Percentiles rank a stretch among this genome's conserved stretches.
Evolutionary conservation across 495 filamentous ascomycete species (phyloP).

Genomic region (Neurospora hispaniola): DNA sequence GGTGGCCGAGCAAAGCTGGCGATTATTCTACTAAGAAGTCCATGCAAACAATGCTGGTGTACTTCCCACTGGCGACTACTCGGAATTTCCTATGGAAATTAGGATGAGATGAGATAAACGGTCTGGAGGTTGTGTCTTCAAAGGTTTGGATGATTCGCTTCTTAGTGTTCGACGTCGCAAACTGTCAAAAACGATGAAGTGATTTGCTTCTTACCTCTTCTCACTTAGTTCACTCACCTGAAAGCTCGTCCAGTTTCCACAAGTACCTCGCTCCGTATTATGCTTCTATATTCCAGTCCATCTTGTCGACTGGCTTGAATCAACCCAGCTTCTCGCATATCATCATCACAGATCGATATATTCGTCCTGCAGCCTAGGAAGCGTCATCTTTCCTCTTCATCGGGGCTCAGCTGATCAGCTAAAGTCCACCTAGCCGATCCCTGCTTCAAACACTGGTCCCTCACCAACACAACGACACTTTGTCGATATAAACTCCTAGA

Average conservation of each 20-base stretch:
- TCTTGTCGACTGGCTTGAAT: background rate
- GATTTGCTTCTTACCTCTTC: background rate
- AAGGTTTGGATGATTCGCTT: background rate
- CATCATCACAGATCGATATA: background rate
- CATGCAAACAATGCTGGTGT: background rate
- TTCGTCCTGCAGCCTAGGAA: background rate
- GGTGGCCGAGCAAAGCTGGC: background rate
- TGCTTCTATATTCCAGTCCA: background rate
- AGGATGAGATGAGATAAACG: background rate
- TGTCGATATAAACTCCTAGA: background rate
- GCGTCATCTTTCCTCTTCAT: too few species aligned
- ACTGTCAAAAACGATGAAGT: background rate
- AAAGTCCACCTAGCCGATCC: background rate
- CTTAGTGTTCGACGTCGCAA: background rate
- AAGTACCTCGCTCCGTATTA: background rate
- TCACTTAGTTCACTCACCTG: background rate
- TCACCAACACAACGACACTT: background rate
- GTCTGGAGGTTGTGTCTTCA: background rate
- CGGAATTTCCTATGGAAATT: background rate
- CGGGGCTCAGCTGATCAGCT: background rate
- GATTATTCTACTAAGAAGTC: background rate
- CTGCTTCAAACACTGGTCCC: background rate
- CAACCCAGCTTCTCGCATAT: background rate
- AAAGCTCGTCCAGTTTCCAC: background rate
- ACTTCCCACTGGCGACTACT: background rate